Evolutionary conservation across 495 filamentous ascomycete species (phyloP).

Genomic region (Thozetella sp.): DNA sequence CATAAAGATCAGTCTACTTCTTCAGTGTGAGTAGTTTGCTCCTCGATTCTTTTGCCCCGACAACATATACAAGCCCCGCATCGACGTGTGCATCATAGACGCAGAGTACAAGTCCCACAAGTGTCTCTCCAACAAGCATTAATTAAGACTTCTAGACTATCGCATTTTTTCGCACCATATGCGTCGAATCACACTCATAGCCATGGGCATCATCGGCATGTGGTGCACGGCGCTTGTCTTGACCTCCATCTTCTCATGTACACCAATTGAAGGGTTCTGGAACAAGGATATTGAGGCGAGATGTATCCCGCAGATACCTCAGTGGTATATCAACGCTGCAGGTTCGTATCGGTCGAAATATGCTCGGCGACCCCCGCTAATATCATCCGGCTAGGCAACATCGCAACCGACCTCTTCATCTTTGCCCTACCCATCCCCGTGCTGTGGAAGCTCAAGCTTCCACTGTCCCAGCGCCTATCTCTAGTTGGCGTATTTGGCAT

Average conservation of each 20-base stretch:
- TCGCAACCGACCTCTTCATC: not conserved
- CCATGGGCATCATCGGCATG: slow-evolving; percentile 6
- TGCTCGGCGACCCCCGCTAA: not conserved
- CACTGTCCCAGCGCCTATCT: not conserved
- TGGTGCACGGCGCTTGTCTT: slow-evolving; percentile 11
- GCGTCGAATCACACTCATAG: not conserved
- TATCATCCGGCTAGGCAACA: not conserved
- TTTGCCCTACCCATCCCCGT: not conserved
- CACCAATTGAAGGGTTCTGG: slow-evolving; percentile 28
- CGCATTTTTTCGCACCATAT: not conserved
- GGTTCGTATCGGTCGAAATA: slow-evolving; percentile 5
- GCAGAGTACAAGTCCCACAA: too few relatives aligned
- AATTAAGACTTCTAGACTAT: too few relatives aligned
- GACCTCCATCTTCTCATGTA: slow-evolving; percentile 22
- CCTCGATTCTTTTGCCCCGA: too few relatives aligned
- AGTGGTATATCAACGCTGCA: slow-evolving; percentile 30
- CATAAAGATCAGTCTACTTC: not conserved
- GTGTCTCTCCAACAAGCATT: too few relatives aligned
- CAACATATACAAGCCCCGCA: too few relatives aligned
- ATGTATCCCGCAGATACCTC: slow-evolving; percentile 20
- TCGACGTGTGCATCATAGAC: too few relatives aligned
- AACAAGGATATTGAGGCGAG: slow-evolving; percentile 14
- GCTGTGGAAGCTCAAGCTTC: not conserved
- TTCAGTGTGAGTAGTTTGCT: too few relatives aligned
- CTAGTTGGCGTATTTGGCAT: not conserved